Base-by-base conservation (phyloP, 2,329 filamentous ascomycete genomes). In the Phaeosphaeriaceae sp. region DNA sequence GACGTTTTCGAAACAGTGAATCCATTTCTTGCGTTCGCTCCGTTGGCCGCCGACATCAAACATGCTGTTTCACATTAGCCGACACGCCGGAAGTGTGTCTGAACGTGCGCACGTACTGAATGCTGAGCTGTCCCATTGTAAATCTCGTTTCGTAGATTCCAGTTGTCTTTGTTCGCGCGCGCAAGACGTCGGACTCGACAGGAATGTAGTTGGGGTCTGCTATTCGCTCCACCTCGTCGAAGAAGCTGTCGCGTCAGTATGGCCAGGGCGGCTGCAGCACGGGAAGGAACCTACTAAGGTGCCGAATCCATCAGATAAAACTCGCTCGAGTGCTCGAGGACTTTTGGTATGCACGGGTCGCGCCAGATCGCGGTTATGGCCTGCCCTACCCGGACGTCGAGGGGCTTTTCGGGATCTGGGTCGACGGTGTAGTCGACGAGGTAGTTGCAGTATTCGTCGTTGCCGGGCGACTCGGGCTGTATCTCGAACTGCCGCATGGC, bases 271-370 rank as follows among this genome's bases (percentile, higher is more conserved):
- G 25, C 22, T 27, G 46, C 24, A 47, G 25, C 1, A 17, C 21
- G 45, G 21, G 36, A 27, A 20, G 17, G 60, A 68, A 36, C 91
- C 76, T 85, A 99, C 94, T 99, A 99, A 82, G 93, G 93, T 52
- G 95, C 95, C 22, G 95, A 99, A 78, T 99, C 95, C 95, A 99
- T 99, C 57, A 99, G 83, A 76, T 99, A 99, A 78, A 99, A 99
- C 80, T 99, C 94, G 75, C 93, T 97, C 76, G 96, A 92, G 75
- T 95, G 92, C 73, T 97, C 92, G 84, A 98, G 89, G 40, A 97
- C 86, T 66, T 86, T 88, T 54, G 91, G 87, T 69, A 92, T 91
- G 67, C 90, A 90, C 7, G 91, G 89, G 74, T 99, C 95, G 69
- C 89, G 89, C 95, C 95, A 99, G 75, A 99, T 82, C 53, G 91